phyloP scores from a whole-genome alignment of 257 asterid genomes.

The Jaltomata sinuosa region DNA sequence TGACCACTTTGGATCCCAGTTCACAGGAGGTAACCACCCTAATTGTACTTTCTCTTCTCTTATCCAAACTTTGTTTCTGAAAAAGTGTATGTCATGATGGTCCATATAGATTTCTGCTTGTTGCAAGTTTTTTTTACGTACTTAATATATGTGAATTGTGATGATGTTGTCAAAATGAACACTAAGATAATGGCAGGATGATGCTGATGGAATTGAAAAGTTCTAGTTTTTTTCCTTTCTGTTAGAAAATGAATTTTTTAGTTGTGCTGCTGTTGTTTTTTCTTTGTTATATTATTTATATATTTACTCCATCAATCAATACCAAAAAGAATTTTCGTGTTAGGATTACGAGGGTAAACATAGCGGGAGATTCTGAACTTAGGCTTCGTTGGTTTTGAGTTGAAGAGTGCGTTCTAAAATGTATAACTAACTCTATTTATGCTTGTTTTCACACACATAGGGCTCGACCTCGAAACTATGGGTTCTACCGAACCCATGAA shows the following conservation, averaged over 20 bases:
- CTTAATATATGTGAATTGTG: not conserved
- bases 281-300: not conserved
- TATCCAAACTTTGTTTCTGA: not conserved
- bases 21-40: conserved; percentile 49
- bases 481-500: not conserved
- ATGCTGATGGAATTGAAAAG: not conserved
- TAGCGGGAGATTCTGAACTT: not conserved
- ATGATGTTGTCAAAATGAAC: not conserved
- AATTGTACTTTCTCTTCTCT: not conserved
- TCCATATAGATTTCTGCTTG: not conserved
- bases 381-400: not conserved
- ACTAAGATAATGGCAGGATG: not conserved
- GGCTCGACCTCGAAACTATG: not conserved
- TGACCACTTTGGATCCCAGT: conserved; percentile 26
- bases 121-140: not conserved
- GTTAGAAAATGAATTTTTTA: not conserved
- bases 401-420: not conserved
- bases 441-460: not conserved
- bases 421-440: not conserved
- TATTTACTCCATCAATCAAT: not conserved
- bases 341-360: not conserved
- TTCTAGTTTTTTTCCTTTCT: not conserved
- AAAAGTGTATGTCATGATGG: not conserved
- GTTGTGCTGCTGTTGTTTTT: not conserved
- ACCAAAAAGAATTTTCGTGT: not conserved